Conservation (phyloP, 768 basidiomycete genomes). For the Cystobasidium ongulense region DNA sequence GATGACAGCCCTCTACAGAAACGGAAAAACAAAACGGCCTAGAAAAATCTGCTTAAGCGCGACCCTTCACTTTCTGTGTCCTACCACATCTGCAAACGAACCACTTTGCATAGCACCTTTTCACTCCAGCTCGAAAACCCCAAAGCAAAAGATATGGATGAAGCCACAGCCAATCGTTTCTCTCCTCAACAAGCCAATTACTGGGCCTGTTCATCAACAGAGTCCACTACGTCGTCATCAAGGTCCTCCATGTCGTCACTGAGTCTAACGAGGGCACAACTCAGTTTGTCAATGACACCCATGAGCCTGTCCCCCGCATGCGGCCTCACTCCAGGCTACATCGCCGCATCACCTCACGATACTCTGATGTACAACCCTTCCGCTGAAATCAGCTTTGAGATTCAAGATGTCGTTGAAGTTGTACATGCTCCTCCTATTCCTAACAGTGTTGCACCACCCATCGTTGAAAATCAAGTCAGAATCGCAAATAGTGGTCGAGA, state of each 20-base stretch:
- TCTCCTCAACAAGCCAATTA: background rate
- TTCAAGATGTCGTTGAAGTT: slow-evolving; percentile 6
- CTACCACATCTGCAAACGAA: too few relatives aligned
- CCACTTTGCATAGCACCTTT: too few relatives aligned
- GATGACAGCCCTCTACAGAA: too few relatives aligned
- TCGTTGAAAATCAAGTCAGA: slow-evolving; percentile 9
- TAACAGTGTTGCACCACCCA: background rate
- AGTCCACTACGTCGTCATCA: background rate
- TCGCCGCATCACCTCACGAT: slow-evolving; percentile 17
- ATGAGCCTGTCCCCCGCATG: background rate
- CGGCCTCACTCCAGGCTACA: background rate
- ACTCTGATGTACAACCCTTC: slow-evolving; percentile 10
- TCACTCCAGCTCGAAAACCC: too few relatives aligned
- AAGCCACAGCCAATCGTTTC: too few relatives aligned
- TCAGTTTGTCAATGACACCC: background rate
- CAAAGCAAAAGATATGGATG: too few relatives aligned
- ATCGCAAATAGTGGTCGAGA: background rate
- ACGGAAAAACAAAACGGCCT: too few relatives aligned
- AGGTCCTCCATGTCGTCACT: background rate
- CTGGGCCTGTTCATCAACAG: background rate
- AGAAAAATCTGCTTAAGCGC: too few relatives aligned
- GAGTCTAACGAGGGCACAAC: background rate
- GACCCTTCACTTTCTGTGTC: too few relatives aligned
- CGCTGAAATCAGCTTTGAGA: slow-evolving; percentile 15
- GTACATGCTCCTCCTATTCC: background rate